Percentiles rank a stretch among this genome's conserved stretches.
phyloP scores from a whole-genome alignment of 2,329 filamentous ascomycete genomes.

The Microcyclospora pomicola region DNA sequence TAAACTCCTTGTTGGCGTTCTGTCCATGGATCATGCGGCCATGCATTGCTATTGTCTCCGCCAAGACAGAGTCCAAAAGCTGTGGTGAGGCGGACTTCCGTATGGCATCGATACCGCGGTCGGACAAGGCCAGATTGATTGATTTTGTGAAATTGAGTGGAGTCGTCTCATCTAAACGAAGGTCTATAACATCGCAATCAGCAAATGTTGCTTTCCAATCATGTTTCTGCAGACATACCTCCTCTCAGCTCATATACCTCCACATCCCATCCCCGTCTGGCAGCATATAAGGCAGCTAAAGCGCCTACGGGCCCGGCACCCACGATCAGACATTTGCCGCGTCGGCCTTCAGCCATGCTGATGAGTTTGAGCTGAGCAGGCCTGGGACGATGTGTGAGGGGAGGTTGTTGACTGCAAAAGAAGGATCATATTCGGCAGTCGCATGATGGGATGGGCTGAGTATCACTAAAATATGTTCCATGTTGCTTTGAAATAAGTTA shows the following conservation, averaged over 20 bases:
- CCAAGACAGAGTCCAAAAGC: conserved; percentile 61
- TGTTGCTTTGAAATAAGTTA: too few relatives aligned
- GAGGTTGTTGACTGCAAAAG: too few relatives aligned
- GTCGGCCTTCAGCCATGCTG: conserved; percentile 5
- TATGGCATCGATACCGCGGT: conserved; percentile 84
- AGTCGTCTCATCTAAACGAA: conserved; percentile 66
- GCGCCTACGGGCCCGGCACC: conserved; percentile 90
- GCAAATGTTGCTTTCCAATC: not conserved
- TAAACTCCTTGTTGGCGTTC: conserved; percentile 49
- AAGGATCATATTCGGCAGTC: too few relatives aligned
- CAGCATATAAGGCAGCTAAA: conserved; percentile 83
- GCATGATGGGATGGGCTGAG: too few relatives aligned
- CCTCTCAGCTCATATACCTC: conserved; percentile 87
- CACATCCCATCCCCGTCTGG: conserved; percentile 72
- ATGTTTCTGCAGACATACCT: conserved; percentile 49
- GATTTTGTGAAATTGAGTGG: conserved; percentile 94
- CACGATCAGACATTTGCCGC: conserved; percentile 48
- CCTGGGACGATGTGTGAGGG: too few relatives aligned
- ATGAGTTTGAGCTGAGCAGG: not conserved
- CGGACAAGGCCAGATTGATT: conserved; percentile 93
- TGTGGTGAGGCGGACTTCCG: conserved; percentile 50
- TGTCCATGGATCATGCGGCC: conserved; percentile 90
- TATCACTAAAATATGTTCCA: too few relatives aligned
- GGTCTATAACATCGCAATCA: conserved; percentile 43
- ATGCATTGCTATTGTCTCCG: conserved; percentile 77